Conservation (phyloP, 2,329 filamentous ascomycete species). For the Teratosphaeria nubilosa region DNA sequence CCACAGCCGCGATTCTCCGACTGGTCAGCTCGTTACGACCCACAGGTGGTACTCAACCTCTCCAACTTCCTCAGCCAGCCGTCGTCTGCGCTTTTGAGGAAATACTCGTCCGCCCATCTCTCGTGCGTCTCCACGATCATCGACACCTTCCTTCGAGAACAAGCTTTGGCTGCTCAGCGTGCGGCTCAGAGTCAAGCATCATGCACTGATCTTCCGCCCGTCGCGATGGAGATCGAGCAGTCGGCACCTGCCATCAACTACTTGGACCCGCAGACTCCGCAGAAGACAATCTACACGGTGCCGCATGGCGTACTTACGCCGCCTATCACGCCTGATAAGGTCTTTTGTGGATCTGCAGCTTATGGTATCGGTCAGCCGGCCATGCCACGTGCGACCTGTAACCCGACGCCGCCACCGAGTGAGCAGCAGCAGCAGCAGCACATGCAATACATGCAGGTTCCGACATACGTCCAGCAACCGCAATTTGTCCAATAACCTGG, state of each 20-base stretch:
- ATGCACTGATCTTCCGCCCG: slow-evolving; percentile 4
- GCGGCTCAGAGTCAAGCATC: slow-evolving; percentile 19
- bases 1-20: slow-evolving; percentile 62
- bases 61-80: slow-evolving; percentile 58
- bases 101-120: slow-evolving; percentile 57
- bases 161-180: slow-evolving; percentile 31
- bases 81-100: slow-evolving; percentile 56
- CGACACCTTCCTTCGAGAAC: slow-evolving; percentile 56
- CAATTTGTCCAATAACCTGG: slow-evolving; percentile 18
- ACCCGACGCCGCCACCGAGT: slow-evolving; percentile 25
- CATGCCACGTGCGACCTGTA: slow-evolving; percentile 16
- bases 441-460: slow-evolving; percentile 6
- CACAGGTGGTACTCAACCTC: slow-evolving; percentile 53
- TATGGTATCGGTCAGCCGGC: slow-evolving; percentile 18
- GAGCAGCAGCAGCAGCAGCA: slow-evolving; percentile 15
- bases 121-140: slow-evolving; percentile 55
- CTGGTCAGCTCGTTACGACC: slow-evolving; percentile 63
- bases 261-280: slow-evolving; percentile 65
- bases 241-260: slow-evolving; percentile 26
- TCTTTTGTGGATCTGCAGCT: slow-evolving; percentile 17
- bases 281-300: slow-evolving; percentile 60
- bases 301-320: slow-evolving; percentile 73
- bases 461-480: slow-evolving; percentile 17
- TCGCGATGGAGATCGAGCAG: slow-evolving; percentile 16
- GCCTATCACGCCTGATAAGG: slow-evolving; percentile 68